Evolutionary conservation across 306 rosid species (phyloP), one percentile per base, ranked within the genome.

Genomic region (Cucumis melo): DNA sequence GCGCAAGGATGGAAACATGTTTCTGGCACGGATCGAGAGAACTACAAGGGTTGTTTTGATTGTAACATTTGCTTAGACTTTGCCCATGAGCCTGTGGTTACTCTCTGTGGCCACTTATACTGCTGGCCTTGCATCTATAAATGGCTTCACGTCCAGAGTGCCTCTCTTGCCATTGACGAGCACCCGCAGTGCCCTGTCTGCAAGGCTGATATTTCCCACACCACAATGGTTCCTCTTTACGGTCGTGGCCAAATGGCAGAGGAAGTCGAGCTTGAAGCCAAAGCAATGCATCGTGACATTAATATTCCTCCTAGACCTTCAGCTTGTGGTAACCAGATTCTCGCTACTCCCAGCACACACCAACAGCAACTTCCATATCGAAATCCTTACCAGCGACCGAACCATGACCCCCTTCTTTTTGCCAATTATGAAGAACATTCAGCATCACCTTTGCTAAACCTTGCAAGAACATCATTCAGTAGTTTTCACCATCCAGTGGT

Each of bases 61-160:
- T 95, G 99, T 84, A 95, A 90, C 87, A 95, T 95, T 77, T 95
- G 99, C 86, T 78, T 95, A 46, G 98, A 95, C 74, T 87, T 82
- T 57, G 97, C 90, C 5, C 55, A 81, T 2, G 99, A 92, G 68
- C 99, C 99, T 0, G 89, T 95, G 20, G 99, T 95, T 39, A 95
- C 99, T 34, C 84, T 89, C 19, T 95, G 99, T 39, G 99, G 99
- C 60, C 99, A 95, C 84, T 93, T 95, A 46, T 95, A 87, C 80
- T 95, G 99, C 84, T 95, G 99, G 98, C 89, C 96, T 32, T 95
- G 99, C 87, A 92, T 95, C 87, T 95, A 92, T 86, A 84, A 86
- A 80, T 92, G 97, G 98, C 96, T 92, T 15, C 87, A 81, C 59
- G 84, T 92, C 78, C 98, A 90, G 79, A 89, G 92, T 65, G 87